These are phyloP conservation scores for Cercophora scortea DNA, from an alignment of 495 filamentous ascomycete genomes.

Conservation along the genomic window DNA sequence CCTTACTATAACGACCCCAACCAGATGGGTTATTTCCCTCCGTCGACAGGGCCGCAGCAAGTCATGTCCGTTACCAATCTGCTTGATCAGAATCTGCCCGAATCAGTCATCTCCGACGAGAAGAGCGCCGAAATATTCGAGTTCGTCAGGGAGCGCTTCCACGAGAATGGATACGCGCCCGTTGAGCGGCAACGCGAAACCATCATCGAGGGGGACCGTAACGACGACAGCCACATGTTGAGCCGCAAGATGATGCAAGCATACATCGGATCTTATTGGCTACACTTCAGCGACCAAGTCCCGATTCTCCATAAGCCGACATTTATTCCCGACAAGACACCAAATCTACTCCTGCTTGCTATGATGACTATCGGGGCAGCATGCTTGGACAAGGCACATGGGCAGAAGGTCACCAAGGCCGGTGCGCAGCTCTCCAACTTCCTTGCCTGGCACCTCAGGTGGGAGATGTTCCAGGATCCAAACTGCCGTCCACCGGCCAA, in stretches of 20 bases:
- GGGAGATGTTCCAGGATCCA: constrained; percentile 84
- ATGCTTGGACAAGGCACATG: constrained; percentile 75
- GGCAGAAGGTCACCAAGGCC: constrained; percentile 59
- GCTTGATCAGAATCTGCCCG: constrained; percentile 72
- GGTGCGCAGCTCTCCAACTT: constrained; percentile 77
- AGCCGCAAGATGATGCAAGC: constrained; percentile 91
- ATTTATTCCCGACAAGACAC: constrained; percentile 79
- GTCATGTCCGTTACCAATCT: constrained; percentile 86
- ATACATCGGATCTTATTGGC: constrained; percentile 91
- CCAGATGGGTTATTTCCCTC: constrained; percentile 45
- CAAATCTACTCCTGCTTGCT: constrained; percentile 78
- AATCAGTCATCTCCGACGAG: constrained; percentile 76
- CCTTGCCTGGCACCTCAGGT: constrained; percentile 83
- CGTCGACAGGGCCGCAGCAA: constrained; percentile 54
- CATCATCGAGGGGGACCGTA: constrained; percentile 69
- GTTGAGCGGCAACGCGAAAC: constrained; percentile 69
- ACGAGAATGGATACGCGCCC: constrained; percentile 68
- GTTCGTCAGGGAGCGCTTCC: constrained; percentile 74
- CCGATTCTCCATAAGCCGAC: constrained; percentile 93
- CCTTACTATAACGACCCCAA: constrained; percentile 41
- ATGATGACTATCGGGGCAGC: constrained; percentile 92
- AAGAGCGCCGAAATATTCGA: constrained; percentile 80
- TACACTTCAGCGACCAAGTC: constrained; percentile 88
- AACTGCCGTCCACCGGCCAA: constrained; percentile 93
- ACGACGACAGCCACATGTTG: constrained; percentile 65